Base-by-base conservation (phyloP, 1,139 yeast species). In the Yamadazyma conglobata region DNA sequence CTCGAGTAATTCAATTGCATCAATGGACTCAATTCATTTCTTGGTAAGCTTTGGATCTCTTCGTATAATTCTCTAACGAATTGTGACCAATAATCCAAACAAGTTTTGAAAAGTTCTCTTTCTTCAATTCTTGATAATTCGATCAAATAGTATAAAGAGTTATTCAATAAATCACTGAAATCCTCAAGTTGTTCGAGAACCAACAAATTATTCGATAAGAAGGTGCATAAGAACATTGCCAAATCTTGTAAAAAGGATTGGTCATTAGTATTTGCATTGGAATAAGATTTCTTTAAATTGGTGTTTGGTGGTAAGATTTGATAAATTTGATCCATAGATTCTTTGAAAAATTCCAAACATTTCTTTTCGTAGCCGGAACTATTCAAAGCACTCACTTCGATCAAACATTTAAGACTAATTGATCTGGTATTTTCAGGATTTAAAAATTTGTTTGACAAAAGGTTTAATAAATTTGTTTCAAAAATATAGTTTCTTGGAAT, bases 241-340 rank as follows among this genome's bases (percentile, higher is more conserved):
- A 91, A 73, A 64, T 91, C 96, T 60, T 93, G 96, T 48, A 93
- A 75, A 50, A 89, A 89, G 24, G 94, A 89, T 65, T 91, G 98
- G 52, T 89, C 97, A 31, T 75, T 70, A 13, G 95, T 76, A 48
- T 73, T 75, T 4, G 96, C 95, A 43, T 70, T 67, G 33, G 75
- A 73, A 57, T 91, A 93, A 13, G 86, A 77, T 33, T 71, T 71
- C 46, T 74, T 79, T 50, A 91, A 70, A 51, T 89, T 86, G 2
- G 93, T 75, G 17, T 73, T 65, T 19, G 81, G 70, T 3, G 97
- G 96, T 14, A 91, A 73, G 28, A 89, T 78, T 33, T 66, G 62
- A 36, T 75, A 67, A 43, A 91, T 73, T 46, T 80, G 80, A 40
- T 80, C 83, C 72, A 91, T 71, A 1, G 96, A 63, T 37, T 76